Percentiles rank a stretch among this genome's conserved stretches.
Evolutionary conservation across 805 yeast genomes (phyloP).

Genomic region (Hyphopichia homilentoma): DNA sequence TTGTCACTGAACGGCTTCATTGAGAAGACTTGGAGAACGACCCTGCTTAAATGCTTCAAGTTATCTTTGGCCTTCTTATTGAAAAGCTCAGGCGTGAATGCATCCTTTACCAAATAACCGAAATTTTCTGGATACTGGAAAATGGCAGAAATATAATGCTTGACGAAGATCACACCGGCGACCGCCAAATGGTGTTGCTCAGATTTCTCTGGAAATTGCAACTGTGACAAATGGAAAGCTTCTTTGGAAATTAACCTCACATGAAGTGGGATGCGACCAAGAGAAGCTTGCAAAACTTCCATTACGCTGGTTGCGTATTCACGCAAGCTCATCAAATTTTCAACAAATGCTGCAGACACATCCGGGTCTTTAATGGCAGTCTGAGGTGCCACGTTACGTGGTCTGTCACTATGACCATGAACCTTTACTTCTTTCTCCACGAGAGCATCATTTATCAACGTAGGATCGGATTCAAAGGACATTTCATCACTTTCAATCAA

Average conservation of each 20-base stretch:
- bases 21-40: slow-evolving; percentile 61
- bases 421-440: slow-evolving; percentile 32
- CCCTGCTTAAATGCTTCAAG: slow-evolving; percentile 51
- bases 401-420: slow-evolving; percentile 31
- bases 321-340: slow-evolving; percentile 70
- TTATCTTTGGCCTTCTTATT: slow-evolving; percentile 39
- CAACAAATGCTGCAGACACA: slow-evolving; percentile 67
- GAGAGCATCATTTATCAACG: slow-evolving; percentile 46
- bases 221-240: slow-evolving; percentile 35
- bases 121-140: slow-evolving; percentile 53
- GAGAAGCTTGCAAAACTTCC: slow-evolving; percentile 42
- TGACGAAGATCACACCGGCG: slow-evolving; percentile 63
- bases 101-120: slow-evolving; percentile 42
- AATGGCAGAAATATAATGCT: slow-evolving; percentile 45
- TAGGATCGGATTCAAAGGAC: slow-evolving; percentile 80
- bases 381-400: slow-evolving; percentile 47
- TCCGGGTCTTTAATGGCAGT: slow-evolving; percentile 75
- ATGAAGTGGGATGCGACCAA: slow-evolving; percentile 37
- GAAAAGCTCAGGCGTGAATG: slow-evolving; percentile 16
- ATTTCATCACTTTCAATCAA: slow-evolving; percentile 47
- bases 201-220: slow-evolving; percentile 53
- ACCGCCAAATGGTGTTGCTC: slow-evolving; percentile 61
- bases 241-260: slow-evolving; percentile 31
- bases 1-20: slow-evolving; percentile 70
- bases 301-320: slow-evolving; percentile 64